A percentile compares a stretch with the other conserved stretches of the same genome.
phyloP scores from a whole-genome alignment of 2,329 filamentous ascomycete species.

The Cyphellophora europaea region DNA sequence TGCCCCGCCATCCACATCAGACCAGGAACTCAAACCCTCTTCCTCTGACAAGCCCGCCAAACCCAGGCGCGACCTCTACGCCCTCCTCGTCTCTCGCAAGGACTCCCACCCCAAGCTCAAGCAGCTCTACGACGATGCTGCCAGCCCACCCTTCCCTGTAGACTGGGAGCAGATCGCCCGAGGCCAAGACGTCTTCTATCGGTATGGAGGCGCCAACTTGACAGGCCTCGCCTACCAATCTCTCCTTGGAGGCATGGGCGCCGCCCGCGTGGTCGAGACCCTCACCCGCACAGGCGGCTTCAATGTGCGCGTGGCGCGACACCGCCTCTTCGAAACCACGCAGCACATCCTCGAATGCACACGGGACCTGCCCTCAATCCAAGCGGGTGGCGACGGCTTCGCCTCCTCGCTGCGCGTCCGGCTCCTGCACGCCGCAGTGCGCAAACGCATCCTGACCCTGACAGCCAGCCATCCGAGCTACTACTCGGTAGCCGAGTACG shows the following conservation, averaged over 20 bases:
- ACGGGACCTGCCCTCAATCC: constrained; percentile 52
- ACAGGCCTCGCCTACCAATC: constrained; percentile 57
- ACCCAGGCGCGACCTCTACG: constrained; percentile 51
- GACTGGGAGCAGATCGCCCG: constrained; percentile 66
- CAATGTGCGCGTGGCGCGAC: constrained; percentile 54
- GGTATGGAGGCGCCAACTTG: constrained; percentile 60
- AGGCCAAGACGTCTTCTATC: constrained; percentile 69
- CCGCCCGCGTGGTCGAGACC: constrained; percentile 64
- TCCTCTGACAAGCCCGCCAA: constrained; percentile 1
- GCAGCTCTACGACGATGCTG: constrained; percentile 57
- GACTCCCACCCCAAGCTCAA: constrained; percentile 45
- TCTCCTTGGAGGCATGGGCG: constrained; percentile 53
- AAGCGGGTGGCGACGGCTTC: constrained; percentile 59
- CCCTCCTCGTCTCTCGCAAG: constrained; percentile 50
- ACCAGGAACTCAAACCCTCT: background rate
- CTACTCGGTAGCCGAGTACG: constrained; percentile 49
- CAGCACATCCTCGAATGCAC: constrained; percentile 69
- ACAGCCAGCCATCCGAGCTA: constrained; percentile 49
- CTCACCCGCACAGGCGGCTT: constrained; percentile 68
- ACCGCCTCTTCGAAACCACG: constrained; percentile 61
- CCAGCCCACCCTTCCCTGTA: constrained; percentile 63
- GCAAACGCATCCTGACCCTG: constrained; percentile 54
- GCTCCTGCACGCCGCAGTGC: constrained; percentile 59
- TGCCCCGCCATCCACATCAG: background rate
- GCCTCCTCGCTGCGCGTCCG: constrained; percentile 58